phyloP scores from a whole-genome alignment of 2,329 filamentous ascomycete species.

The Xylaria sp. region DNA sequence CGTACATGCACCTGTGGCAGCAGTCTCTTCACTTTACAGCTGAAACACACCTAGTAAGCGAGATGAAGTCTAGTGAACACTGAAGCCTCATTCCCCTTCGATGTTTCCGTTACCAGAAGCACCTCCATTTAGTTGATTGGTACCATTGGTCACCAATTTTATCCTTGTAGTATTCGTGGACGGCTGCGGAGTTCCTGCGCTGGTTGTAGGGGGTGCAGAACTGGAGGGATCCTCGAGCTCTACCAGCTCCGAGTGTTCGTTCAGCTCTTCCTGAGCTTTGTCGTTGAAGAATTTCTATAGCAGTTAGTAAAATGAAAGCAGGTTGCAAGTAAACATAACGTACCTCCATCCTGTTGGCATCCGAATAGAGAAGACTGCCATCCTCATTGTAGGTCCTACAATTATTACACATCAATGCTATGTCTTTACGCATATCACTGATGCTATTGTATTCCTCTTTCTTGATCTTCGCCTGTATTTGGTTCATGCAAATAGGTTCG shows the following conservation, averaged over 20 bases:
- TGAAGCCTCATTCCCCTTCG: slow-evolving; percentile 45
- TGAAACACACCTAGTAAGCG: slow-evolving; percentile 4
- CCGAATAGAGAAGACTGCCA: slow-evolving; percentile 87
- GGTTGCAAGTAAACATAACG: slow-evolving; percentile 52
- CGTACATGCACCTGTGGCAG: slow-evolving; percentile 27
- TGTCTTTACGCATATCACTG: slow-evolving; percentile 82
- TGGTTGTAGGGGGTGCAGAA: slow-evolving; percentile 64
- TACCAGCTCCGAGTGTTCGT: slow-evolving; percentile 64
- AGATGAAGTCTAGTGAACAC: slow-evolving; percentile 1
- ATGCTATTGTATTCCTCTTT: slow-evolving; percentile 90
- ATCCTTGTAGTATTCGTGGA: slow-evolving; percentile 70
- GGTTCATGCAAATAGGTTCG: slow-evolving; percentile 94
- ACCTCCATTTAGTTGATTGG: slow-evolving; percentile 43
- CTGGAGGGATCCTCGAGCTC: slow-evolving; percentile 63
- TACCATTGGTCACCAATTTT: slow-evolving; percentile 65
- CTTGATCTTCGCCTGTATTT: slow-evolving; percentile 94
- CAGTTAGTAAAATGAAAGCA: slow-evolving; percentile 49
- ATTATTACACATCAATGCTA: slow-evolving; percentile 87
- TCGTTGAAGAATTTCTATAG: slow-evolving; percentile 66
- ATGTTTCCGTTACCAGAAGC: slow-evolving; percentile 41
- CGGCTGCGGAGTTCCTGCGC: slow-evolving; percentile 73
- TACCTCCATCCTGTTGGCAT: slow-evolving; percentile 94
- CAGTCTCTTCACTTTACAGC: neutral
- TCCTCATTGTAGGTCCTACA: slow-evolving; percentile 98
- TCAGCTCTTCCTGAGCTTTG: slow-evolving; percentile 64